Evolutionary conservation across 768 basidiomycete genomes (phyloP).

Genomic region (Agrocybe pediades): DNA sequence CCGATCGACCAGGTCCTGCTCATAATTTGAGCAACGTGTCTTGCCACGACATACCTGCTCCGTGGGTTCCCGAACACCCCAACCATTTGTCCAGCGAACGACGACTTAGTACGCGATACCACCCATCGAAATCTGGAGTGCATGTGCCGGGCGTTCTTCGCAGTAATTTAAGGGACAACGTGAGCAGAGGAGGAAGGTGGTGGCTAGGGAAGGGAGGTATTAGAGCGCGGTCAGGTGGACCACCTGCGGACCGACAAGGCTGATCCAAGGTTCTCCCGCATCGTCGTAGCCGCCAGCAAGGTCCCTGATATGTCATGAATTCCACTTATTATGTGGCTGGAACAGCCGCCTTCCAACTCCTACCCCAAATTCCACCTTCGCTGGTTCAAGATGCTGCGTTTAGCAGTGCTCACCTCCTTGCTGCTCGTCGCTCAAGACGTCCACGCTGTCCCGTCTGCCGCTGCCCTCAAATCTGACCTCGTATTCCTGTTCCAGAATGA

Average conservation of each 20-base stretch:
- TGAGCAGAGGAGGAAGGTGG: too few species aligned
- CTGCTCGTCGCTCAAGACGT: not conserved
- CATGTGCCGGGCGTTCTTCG: too few species aligned
- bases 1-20: too few species aligned
- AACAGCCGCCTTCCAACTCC: not conserved
- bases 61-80: too few species aligned
- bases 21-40: too few species aligned
- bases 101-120: too few species aligned
- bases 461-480: conserved; percentile 2
- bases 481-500: conserved; percentile 10
- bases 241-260: not conserved
- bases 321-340: not conserved
- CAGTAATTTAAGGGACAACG: too few species aligned
- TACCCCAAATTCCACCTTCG: not conserved
- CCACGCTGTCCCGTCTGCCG: conserved; percentile 2
- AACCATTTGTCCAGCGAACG: too few species aligned
- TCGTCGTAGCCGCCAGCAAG: not conserved
- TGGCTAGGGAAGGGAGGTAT: too few species aligned
- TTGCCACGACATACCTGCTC: too few species aligned
- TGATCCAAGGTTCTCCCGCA: not conserved
- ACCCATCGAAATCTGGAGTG: too few species aligned
- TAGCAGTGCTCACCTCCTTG: not conserved
- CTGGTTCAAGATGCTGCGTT: not conserved
- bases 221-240: not conserved
- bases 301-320: not conserved